These are phyloP conservation scores for Russula dissimulans DNA, from an alignment of 768 basidiomycete genomes.

Conservation along the genomic window DNA sequence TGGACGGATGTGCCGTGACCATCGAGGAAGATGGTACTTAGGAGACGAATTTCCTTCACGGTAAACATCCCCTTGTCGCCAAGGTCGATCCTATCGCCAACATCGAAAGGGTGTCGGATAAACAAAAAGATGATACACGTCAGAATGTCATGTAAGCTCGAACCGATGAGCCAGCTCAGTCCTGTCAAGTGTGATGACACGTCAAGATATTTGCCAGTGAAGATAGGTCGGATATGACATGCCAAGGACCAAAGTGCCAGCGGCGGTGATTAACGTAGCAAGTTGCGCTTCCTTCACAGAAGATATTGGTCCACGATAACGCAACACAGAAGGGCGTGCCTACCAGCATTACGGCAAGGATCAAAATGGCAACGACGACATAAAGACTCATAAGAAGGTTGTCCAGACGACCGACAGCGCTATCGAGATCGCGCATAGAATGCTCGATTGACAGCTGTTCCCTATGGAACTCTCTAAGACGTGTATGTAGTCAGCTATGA, in stretches of 20 bases:
- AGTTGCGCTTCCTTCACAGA: constrained; percentile 55
- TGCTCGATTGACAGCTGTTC: constrained; percentile 79
- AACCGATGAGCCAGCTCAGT: constrained; percentile 81
- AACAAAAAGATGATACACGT: constrained; percentile 88
- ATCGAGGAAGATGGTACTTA: constrained; percentile 68
- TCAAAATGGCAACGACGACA: constrained; percentile 58
- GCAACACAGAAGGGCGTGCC: constrained; percentile 23
- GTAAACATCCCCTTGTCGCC: constrained; percentile 45
- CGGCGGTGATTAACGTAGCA: constrained; percentile 64
- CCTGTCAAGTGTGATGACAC: constrained; percentile 30
- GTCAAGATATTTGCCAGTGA: background rate
- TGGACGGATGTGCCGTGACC: constrained; percentile 51
- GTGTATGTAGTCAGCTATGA: background rate
- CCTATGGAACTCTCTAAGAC: constrained; percentile 62
- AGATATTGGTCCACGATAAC: background rate
- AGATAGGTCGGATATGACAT: constrained; percentile 2
- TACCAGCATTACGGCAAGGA: constrained; percentile 75
- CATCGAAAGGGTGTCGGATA: constrained; percentile 78
- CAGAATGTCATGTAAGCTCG: constrained; percentile 70
- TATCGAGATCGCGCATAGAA: constrained; percentile 84
- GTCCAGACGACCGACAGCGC: constrained; percentile 78
- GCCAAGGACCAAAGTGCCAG: constrained; percentile 53
- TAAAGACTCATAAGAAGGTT: constrained; percentile 81
- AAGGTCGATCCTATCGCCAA: constrained; percentile 61
- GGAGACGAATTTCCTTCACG: constrained; percentile 80